Base-by-base conservation (phyloP, 2,329 filamentous ascomycete genomes). In the Penicillium sp. region DNA sequence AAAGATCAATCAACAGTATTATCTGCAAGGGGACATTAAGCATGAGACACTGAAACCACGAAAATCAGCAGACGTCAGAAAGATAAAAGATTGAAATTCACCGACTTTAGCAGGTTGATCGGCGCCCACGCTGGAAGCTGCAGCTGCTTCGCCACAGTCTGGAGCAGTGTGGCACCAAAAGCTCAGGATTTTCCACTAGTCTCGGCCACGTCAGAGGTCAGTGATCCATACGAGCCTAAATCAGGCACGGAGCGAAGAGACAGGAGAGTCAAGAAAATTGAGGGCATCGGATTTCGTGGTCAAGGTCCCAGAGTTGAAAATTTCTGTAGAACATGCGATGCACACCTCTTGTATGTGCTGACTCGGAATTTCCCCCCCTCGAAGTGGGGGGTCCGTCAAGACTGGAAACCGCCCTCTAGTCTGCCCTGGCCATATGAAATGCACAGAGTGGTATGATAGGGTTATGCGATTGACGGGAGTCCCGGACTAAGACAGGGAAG, bases 61-160 rank as follows among this genome's bases (percentile, higher is more conserved):
- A 59, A 57, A 50, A 42, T 28, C 39, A 47, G 59, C 55, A 62
- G 59, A 59, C 34, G 59, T 65, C 58, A 66, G 54, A 49, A 61
- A 63, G 58, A 64, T 64, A 64, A 62, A 66, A 61, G 53, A 58
- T 60, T 45, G 57, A 60, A 63, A 65, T 55, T 66, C 57, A 63
- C 57, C 58, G 55, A 66, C 60, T 60, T 63, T 65, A 55, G 62
- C 47, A 53, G 57, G 57, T 34, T 54, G 66, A 64, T 67, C 62
- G 56, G 58, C 63, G 53, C 54, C 55, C 55, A 61, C 54, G 54
- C 52, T 25, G 22, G 31, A 56, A 65, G 58, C 70, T 73, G 71
- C 72, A 75, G 63, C 61, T 64, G 67, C 75, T 77, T 71, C 75
- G 75, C 75, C 75, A 76, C 75, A 76, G 67, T 65, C 57, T 66